Evolutionary conservation across 768 basidiomycete species (phyloP).

Genomic region (Suillus ampliporus): DNA sequence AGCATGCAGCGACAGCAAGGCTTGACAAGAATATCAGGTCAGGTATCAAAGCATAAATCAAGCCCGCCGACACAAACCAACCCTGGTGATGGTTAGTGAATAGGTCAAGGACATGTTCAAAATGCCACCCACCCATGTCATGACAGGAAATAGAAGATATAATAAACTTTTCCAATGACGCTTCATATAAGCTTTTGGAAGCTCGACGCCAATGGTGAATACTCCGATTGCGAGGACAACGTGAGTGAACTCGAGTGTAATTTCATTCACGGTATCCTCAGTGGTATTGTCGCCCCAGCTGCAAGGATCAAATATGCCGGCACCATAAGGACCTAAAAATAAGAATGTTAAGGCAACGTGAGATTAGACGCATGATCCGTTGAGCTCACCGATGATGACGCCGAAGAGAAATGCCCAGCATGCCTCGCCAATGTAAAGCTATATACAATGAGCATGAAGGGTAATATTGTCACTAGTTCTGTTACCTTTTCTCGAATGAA

Average conservation of each 20-base stretch:
- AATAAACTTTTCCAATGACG: constrained; percentile 92
- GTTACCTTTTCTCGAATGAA: constrained; percentile 84
- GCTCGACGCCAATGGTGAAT: constrained; percentile 96
- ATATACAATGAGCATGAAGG: not conserved
- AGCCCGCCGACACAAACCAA: constrained; percentile 90
- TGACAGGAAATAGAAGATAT: constrained; percentile 81
- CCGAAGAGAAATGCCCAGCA: constrained; percentile 95
- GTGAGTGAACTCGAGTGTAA: constrained; percentile 89
- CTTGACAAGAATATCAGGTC: constrained; percentile 87
- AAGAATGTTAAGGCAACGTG: constrained; percentile 16
- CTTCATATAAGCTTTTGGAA: constrained; percentile 94
- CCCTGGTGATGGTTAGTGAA: constrained; percentile 53
- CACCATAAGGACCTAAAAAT: constrained; percentile 78
- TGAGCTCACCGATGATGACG: constrained; percentile 76
- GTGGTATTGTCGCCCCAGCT: constrained; percentile 63
- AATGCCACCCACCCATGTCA: constrained; percentile 73
- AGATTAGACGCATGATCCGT: constrained; percentile 5
- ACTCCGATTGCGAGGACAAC: constrained; percentile 96
- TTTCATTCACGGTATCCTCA: constrained; percentile 61
- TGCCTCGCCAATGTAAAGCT: constrained; percentile 96
- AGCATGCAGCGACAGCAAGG: constrained; percentile 89
- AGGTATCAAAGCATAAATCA: constrained; percentile 93
- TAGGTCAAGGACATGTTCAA: constrained; percentile 13
- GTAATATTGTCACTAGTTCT: constrained; percentile 17
- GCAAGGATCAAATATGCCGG: constrained; percentile 81